A percentile compares a stretch with the other conserved stretches of the same genome.
Conservation (phyloP, 2,329 filamentous ascomycete species). For the Phaeophleospora eucalypticola region DNA sequence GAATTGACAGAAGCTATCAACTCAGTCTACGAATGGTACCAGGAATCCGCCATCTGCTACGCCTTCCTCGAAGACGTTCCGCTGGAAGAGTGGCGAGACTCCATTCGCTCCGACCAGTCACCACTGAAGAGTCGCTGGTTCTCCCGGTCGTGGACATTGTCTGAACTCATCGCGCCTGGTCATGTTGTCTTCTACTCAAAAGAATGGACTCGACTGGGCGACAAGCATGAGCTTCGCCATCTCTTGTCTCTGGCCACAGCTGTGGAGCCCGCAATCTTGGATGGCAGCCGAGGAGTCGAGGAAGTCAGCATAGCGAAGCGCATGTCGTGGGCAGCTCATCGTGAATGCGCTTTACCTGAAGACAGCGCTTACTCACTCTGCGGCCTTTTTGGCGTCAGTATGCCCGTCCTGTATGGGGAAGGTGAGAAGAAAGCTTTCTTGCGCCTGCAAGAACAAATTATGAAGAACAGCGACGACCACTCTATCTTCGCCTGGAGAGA, state of each 20-base stretch:
- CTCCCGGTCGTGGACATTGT: slow-evolving; percentile 4
- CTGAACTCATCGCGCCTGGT: slow-evolving; percentile 8
- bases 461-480: slow-evolving; percentile 12
- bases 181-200: slow-evolving; percentile 9
- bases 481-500: slow-evolving; percentile 8
- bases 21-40: slow-evolving; percentile 6
- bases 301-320: slow-evolving; percentile 5
- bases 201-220: slow-evolving; percentile 8
- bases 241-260: slow-evolving; percentile 2
- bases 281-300: slow-evolving; percentile 3
- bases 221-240: slow-evolving; percentile 8
- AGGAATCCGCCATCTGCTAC: slow-evolving; percentile 7
- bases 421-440: slow-evolving; percentile 17
- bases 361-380: slow-evolving; percentile 16
- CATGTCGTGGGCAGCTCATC: slow-evolving; percentile 9
- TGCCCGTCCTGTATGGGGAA: slow-evolving; percentile 16
- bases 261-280: slow-evolving; percentile 1
- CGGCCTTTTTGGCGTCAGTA: slow-evolving; percentile 17
- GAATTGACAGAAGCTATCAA: slow-evolving; percentile 9
- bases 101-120: not conserved
- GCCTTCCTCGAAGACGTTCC: slow-evolving; percentile 6
- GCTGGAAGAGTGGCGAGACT: slow-evolving; percentile 4
- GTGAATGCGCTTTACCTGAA: slow-evolving; percentile 5
- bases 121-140: slow-evolving; percentile 7
- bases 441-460: slow-evolving; percentile 22